Conservation (phyloP, 2,329 filamentous ascomycete genomes). For the Ceratocystis alfenasii region DNA sequence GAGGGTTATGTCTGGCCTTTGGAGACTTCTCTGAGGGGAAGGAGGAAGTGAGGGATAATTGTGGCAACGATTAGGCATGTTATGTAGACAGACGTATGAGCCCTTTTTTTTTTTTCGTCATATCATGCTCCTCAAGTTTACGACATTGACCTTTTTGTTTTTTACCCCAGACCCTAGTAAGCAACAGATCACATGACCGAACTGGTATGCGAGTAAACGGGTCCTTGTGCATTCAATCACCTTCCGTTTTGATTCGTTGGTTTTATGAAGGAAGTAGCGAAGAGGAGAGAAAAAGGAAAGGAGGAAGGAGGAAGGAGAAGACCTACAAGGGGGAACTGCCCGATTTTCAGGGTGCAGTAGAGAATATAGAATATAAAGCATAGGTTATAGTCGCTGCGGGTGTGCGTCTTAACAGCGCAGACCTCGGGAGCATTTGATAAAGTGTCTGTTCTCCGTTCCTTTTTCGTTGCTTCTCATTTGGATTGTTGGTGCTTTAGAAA, state of each 20-base stretch:
- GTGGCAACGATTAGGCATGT: neutral
- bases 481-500: neutral
- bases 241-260: neutral
- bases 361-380: neutral
- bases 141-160: neutral
- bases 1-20: neutral
- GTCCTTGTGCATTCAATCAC: neutral
- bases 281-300: neutral
- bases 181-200: neutral
- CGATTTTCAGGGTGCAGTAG: neutral
- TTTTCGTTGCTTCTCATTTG: neutral
- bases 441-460: neutral
- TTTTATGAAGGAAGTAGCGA: neutral
- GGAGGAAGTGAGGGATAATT: neutral
- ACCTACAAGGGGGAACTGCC: neutral
- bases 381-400: neutral
- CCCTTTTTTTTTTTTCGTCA: neutral
- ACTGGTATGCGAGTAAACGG: neutral
- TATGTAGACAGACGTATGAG: neutral
- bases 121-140: neutral
- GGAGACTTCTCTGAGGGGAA: neutral
- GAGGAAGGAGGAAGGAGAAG: neutral
- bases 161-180: neutral
- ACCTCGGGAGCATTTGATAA: too few species aligned
- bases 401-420: too few species aligned